Evolutionary conservation across 2,329 filamentous ascomycete genomes (phyloP).

Genomic region (Dendrostoma leiphaemia): DNA sequence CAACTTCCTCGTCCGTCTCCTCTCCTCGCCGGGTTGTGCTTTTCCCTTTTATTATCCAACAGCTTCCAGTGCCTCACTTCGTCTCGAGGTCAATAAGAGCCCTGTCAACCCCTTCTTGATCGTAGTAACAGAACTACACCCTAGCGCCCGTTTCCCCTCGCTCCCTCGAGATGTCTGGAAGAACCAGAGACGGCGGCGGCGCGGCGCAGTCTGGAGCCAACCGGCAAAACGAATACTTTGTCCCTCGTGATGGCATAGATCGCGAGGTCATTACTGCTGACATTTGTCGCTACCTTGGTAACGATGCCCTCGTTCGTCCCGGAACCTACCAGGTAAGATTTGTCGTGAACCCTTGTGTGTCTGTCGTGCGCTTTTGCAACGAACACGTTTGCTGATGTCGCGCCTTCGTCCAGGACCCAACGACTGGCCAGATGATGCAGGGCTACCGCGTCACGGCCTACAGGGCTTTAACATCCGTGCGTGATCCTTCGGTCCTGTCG

Average conservation of each 20-base stretch:
- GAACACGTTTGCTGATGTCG: conserved; percentile 5
- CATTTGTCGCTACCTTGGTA: conserved; percentile 80
- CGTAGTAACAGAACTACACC: conserved; percentile 4
- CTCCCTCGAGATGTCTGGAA: conserved; percentile 34
- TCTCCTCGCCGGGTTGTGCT: no score
- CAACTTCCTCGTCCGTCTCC: not conserved
- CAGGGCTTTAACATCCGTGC: conserved; percentile 73
- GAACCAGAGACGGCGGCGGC: conserved; percentile 31
- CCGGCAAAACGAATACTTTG: conserved; percentile 76
- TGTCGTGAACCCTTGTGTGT: conserved; percentile 19
- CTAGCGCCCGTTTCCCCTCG: conserved; percentile 7
- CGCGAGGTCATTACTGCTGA: conserved; percentile 82
- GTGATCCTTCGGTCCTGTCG: conserved; percentile 28
- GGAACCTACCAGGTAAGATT: conserved; percentile 68
- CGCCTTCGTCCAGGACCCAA: conserved; percentile 35
- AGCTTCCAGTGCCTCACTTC: no score
- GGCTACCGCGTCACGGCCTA: conserved; percentile 80
- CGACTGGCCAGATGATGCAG: conserved; percentile 58
- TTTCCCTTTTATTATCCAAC: no score
- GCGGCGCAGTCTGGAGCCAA: conserved; percentile 33
- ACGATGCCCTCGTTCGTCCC: conserved; percentile 76
- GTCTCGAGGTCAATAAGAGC: no score
- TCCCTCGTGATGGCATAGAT: conserved; percentile 77
- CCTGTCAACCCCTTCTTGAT: not conserved
- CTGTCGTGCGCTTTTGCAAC: not conserved